phyloP scores from a whole-genome alignment of 208 protist genomes.

The Acanthamoeba castellanii region DNA sequence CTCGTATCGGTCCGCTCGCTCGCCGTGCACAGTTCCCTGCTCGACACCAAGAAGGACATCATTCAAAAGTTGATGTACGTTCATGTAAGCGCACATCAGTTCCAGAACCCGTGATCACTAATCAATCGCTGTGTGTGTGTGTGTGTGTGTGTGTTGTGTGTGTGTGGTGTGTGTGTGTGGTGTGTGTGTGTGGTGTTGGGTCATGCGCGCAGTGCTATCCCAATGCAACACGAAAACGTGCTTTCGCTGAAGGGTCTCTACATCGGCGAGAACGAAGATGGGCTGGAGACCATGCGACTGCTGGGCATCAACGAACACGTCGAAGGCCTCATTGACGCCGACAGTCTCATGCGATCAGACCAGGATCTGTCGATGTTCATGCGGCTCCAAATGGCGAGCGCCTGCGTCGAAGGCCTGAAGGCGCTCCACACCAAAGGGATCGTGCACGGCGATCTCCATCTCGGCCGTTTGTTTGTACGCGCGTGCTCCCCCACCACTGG shows the following conservation, averaged over 20 bases:
- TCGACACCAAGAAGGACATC: constrained; percentile 46
- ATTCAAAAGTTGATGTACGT: constrained; percentile 24
- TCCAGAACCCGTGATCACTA: not conserved
- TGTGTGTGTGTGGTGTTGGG: too few relatives aligned
- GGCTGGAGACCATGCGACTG: constrained; percentile 9
- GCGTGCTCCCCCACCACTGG: not conserved
- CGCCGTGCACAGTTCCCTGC: not conserved
- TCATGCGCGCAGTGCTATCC: not conserved
- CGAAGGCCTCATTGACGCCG: constrained; percentile 30
- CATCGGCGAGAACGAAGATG: constrained; percentile 1
- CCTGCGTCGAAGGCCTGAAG: constrained; percentile 33
- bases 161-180: not conserved
- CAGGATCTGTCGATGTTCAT: constrained; percentile 38
- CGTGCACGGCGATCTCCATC: constrained; percentile 25
- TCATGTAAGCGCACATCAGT: not conserved
- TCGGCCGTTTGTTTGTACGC: constrained; percentile 18
- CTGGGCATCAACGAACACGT: constrained; percentile 42
- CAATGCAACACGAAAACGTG: constrained; percentile 29
- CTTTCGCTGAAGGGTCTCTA: constrained; percentile 38
- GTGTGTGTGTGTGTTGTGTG: not conserved
- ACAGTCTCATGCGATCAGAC: constrained; percentile 47
- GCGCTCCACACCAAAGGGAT: constrained; percentile 28
- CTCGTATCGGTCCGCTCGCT: constrained; percentile 34
- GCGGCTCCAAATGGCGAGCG: constrained; percentile 22
- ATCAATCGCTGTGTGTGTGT: not conserved